phyloP scores from a whole-genome alignment of 2,329 filamentous ascomycete genomes.

The Monascus ruber region DNA sequence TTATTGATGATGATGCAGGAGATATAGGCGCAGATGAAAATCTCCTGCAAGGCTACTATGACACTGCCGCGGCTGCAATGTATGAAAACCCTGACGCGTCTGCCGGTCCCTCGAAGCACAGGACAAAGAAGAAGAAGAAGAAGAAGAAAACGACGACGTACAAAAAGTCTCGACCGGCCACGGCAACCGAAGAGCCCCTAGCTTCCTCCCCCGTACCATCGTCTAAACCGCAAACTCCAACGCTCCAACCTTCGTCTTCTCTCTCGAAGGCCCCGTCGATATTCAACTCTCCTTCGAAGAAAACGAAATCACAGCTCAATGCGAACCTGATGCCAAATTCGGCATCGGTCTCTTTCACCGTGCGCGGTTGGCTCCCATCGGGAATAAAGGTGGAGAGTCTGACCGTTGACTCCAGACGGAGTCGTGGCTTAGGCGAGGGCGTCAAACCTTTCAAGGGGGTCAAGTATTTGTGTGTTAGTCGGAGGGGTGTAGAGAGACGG shows the following conservation, averaged over 20 bases:
- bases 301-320: constrained; percentile 48
- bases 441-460: constrained; percentile 96
- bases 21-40: constrained; percentile 25
- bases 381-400: constrained; percentile 53
- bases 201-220: constrained; percentile 8
- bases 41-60: constrained; percentile 35
- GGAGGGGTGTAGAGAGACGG: constrained; percentile 40
- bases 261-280: constrained; percentile 6
- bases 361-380: constrained; percentile 54
- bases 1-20: constrained; percentile 33
- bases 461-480: constrained; percentile 76
- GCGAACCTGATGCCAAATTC: constrained; percentile 71
- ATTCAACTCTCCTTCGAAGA: constrained; percentile 16
- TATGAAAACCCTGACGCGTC: constrained; percentile 13
- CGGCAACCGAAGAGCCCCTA: constrained; percentile 7
- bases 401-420: constrained; percentile 61
- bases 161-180: constrained; percentile 17
- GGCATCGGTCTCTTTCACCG: constrained; percentile 54
- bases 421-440: constrained; percentile 71
- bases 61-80: constrained; percentile 28
- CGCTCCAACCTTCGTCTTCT: constrained; percentile 5
- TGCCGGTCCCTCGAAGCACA: constrained; percentile 19
- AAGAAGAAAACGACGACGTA: constrained; percentile 14
- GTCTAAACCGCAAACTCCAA: constrained; percentile 12
- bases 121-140: constrained; percentile 27